Conservation (phyloP, 2,329 filamentous ascomycete genomes). For the Stagonosporopsis rhizophila region DNA sequence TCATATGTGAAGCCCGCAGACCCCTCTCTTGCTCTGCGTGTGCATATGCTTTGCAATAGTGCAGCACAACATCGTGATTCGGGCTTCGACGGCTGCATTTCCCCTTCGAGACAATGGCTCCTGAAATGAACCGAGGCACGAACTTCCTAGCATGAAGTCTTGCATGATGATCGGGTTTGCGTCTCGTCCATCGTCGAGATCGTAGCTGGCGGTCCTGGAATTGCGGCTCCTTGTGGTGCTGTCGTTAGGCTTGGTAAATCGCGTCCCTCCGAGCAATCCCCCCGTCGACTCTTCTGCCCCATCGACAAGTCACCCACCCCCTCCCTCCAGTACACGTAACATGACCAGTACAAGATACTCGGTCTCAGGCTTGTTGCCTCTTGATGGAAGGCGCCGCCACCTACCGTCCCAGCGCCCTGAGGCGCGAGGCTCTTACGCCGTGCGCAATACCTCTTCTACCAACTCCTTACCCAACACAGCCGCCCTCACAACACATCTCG, state of each 20-base stretch:
- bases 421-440: constrained; percentile 3
- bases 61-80: background rate
- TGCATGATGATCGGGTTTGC: constrained; percentile 1
- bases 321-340: background rate
- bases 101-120: constrained; percentile 2
- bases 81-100: background rate
- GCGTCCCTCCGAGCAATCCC: background rate
- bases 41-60: background rate
- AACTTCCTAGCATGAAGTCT: background rate
- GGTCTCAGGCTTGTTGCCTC: background rate
- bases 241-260: background rate
- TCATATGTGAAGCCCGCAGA: background rate
- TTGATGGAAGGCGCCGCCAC: background rate
- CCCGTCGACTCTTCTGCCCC: background rate
- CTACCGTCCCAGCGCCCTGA: background rate
- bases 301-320: background rate
- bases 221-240: background rate
- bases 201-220: background rate
- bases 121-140: background rate
- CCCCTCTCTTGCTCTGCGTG: background rate
- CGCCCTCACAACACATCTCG: background rate
- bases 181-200: background rate
- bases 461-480: background rate
- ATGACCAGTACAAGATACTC: background rate
- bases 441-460: background rate